phyloP scores from a whole-genome alignment of 352 stramenopile genomes.

The Blastocystis sp. region DNA sequence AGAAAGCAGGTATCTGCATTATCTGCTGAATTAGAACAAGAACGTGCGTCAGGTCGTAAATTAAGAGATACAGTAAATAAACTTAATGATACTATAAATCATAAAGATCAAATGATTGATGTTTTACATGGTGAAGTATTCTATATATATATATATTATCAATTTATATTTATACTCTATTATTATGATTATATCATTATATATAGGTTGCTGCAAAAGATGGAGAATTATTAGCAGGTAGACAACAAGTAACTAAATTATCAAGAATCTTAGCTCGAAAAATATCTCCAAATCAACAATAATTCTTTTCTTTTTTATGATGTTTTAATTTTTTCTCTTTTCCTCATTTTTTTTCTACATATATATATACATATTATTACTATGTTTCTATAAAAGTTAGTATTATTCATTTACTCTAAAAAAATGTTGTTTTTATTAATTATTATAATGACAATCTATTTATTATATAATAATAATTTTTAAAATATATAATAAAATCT shows the following conservation, averaged over 20 bases:
- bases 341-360: neutral
- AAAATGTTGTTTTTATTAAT: too few relatives aligned
- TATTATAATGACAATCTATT: too few relatives aligned
- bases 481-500: conserved; percentile 2
- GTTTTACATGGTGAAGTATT: conserved; percentile 19
- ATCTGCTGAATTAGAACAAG: conserved; percentile 22
- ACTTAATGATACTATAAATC: conserved; percentile 29
- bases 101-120: conserved; percentile 30
- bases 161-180: too few relatives aligned
- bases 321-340: conserved; percentile 11
- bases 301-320: conserved; percentile 19
- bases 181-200: neutral
- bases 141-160: too few relatives aligned
- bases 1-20: conserved; percentile 13
- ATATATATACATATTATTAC: too few relatives aligned
- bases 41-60: conserved; percentile 23
- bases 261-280: conserved; percentile 18
- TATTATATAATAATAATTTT: neutral
- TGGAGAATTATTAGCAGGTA: conserved; percentile 26
- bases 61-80: conserved; percentile 29
- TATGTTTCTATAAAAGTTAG: too few relatives aligned
- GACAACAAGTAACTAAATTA: conserved; percentile 25
- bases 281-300: conserved; percentile 2
- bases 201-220: conserved; percentile 16
- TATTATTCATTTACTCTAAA: too few relatives aligned